phyloP scores from a whole-genome alignment of 179 eudicot species.

The Actinidia chinensis region DNA sequence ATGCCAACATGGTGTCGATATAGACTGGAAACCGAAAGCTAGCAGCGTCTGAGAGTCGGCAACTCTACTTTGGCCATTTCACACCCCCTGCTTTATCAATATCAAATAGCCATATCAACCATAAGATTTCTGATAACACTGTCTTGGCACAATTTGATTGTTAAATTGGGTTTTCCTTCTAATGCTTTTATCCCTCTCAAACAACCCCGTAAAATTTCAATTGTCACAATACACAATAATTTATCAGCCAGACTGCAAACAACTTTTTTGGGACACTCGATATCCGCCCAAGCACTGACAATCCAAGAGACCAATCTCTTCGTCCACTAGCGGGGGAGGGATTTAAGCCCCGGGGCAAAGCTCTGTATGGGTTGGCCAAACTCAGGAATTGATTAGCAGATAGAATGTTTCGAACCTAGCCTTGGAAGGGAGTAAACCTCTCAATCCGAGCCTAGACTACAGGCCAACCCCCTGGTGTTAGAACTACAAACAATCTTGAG shows the following conservation, averaged over 20 bases:
- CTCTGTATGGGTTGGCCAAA: background rate
- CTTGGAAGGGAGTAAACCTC: too few relatives aligned
- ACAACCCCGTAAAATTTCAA: background rate
- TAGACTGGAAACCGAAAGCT: constrained; percentile 15
- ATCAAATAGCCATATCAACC: background rate
- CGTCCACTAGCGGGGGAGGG: background rate
- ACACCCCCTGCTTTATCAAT: constrained; percentile 16
- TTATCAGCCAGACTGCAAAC: background rate
- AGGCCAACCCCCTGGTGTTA: too few relatives aligned
- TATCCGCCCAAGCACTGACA: too few relatives aligned
- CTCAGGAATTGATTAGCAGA: too few relatives aligned
- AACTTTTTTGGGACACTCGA: too few relatives aligned
- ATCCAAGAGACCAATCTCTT: too few relatives aligned
- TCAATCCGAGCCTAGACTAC: too few relatives aligned
- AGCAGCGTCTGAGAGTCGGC: background rate
- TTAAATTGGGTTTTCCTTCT: background rate
- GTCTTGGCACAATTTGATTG: background rate
- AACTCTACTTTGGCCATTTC: constrained; percentile 12
- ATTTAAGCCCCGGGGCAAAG: background rate
- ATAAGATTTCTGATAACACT: background rate
- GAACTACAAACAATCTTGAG: too few relatives aligned
- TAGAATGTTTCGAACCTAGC: too few relatives aligned
- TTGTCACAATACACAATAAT: background rate
- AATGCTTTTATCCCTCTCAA: background rate
- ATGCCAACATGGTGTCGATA: background rate